Base-by-base conservation (phyloP, 345 rosid genomes). In the Salix brachista region DNA sequence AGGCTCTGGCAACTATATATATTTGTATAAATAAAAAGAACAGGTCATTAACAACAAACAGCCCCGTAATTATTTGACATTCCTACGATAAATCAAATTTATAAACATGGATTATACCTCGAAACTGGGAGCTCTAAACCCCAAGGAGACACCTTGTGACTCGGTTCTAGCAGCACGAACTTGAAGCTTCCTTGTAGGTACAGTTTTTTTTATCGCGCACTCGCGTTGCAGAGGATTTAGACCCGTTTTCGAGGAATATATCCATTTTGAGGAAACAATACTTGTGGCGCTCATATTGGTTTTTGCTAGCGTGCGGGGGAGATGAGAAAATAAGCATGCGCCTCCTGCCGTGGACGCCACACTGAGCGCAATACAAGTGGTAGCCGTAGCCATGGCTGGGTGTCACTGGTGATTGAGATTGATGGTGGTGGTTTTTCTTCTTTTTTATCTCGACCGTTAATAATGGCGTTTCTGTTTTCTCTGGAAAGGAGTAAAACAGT, bases 1-100 rank as follows among this genome's bases (percentile, higher is more conserved):
- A 28, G 97, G 96, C 90, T 92, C 96, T 36, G 85, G 84, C 70
- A 92, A 86, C 95, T 94, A 74, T 23, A 75, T 1, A 71, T n/a
- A 10, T 4, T 37, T 12, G 36, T n/a, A 39, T 77, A 23, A 10
- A 32, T 16, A 41, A 10, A 0, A 28, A 71, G 65, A 21, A 23
- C 65, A 28, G 14, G 0, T 56, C 32, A 74, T 10, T 16, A 65
- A n/a, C 44, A 21, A 19, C 23, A 65, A 37, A 37, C 30, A 46
- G 12, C 34, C 71, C 36, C 65, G 16, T 5, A 17, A 60, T 61
- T 10, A 73, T 32, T 58, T 58, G 28, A 1, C 64, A 11, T 10
- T 58, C 28, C 62, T 58, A 10, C 25, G 14, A 58, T 58, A 26
- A 58, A 58, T n/a, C 64, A 58, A 3, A 58, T 58, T 58, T 58